Base-by-base conservation (phyloP, 73 alveolate species). In the Paramecium caudatum region DNA sequence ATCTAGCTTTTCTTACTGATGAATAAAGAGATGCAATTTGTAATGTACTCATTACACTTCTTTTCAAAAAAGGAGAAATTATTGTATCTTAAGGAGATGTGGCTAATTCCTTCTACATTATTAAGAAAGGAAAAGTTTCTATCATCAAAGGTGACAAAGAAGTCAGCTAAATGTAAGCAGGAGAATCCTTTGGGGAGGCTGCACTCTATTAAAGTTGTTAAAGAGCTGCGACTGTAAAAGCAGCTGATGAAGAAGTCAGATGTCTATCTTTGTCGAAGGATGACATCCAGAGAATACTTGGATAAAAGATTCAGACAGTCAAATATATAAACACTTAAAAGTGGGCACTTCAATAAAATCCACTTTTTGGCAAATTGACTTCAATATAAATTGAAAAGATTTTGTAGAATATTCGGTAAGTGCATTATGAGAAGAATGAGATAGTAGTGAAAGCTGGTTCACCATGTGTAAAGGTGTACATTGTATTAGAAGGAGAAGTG, bases 171-270 rank as follows among this genome's bases (percentile, higher is more conserved):
- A 85, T 91, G 91, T 21, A 23, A 27, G 50, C 69, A 85, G 95
- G 95, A 33, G 95, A 91, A 36, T 91, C 87, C 3, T 91, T 91
- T 85, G 95, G 95, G 8, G 95, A 91, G 90, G 82, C 82, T 17
- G 95, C 95, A 17, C 46, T 91, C 19, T 65, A 48, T 25, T 46
- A 91, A 63, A 88, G 81, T 8, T 25, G 82, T 27, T 50, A 37
- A 21, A 41, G 95, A 88, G 90, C 94, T 8, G 93, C 93, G 30
- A 87, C 92, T n/a, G 85, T 91, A 1, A 80, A 82, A 23, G 95
- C 95, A n/a, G 33, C 47, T 19, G 93, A 68, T 21, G 91, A 81
- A 90, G 95, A 91, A 7, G 88, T 74, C 7, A 91, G 88, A 41
- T 91, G 95, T 68, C 85, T 91, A 0, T 87, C 93, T 3, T 21